These are phyloP conservation scores for Carallia brachiata DNA, from an alignment of 345 rosid genomes.

Conservation along the genomic window DNA sequence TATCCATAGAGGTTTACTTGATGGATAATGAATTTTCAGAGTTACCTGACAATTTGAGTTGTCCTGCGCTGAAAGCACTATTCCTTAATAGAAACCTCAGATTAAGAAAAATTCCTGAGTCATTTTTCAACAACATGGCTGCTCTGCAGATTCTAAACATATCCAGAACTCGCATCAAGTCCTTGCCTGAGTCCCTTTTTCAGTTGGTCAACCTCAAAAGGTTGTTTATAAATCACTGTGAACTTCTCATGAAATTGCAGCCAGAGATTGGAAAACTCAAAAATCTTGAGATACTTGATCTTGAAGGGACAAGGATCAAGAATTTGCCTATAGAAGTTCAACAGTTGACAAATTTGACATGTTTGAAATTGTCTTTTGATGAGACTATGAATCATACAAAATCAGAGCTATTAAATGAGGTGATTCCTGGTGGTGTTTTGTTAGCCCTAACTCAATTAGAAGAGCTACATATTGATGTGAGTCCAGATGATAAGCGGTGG, in stretches of 20 bases:
- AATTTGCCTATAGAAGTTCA: slow-evolving; percentile 13
- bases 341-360: slow-evolving; percentile 6
- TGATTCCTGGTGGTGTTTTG: slow-evolving; percentile 13
- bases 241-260: slow-evolving; percentile 19
- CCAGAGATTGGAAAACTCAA: slow-evolving; percentile 24
- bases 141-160: slow-evolving; percentile 22
- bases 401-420: not conserved
- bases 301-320: slow-evolving; percentile 15
- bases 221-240: slow-evolving; percentile 17
- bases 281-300: slow-evolving; percentile 28
- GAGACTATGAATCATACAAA: not conserved
- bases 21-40: slow-evolving; percentile 14
- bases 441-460: not conserved
- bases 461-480: slow-evolving; percentile 14
- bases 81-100: slow-evolving; percentile 23
- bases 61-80: not conserved
- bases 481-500: slow-evolving; percentile 23
- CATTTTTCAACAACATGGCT: slow-evolving; percentile 22
- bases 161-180: slow-evolving; percentile 28
- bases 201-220: slow-evolving; percentile 19
- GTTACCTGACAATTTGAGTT: slow-evolving; percentile 15
- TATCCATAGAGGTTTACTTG: slow-evolving; percentile 12
- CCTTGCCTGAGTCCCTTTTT: slow-evolving; percentile 27
- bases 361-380: slow-evolving; percentile 19
- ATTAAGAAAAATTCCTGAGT: slow-evolving; percentile 18